Evolutionary conservation across 306 rosid genomes (phyloP), one percentile per base, ranked within the genome.

Genomic region (Vigna radiata): DNA sequence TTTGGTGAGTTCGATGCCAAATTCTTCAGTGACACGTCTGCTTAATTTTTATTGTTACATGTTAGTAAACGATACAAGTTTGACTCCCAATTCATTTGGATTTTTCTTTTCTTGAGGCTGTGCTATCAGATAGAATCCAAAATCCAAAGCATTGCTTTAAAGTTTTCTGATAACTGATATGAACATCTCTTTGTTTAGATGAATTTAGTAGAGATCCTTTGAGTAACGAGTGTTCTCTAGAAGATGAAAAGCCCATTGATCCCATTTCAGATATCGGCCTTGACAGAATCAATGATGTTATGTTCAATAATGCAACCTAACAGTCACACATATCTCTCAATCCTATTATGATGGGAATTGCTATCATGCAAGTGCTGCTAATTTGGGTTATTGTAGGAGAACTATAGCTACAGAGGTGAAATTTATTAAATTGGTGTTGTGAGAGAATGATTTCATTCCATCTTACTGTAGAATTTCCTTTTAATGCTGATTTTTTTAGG

Each of bases 141-240:
- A 68, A 29, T 13, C 53, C 29, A 48, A 61, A 68, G 29, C 70
- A 44, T 60, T 25, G 69, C 47, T 41, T 50, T 14, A 5, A 60
- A 61, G 53, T 75, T 78, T 75, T 69, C 47, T 41, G 31, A 7
- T 33, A 52, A 52, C 62, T 75, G 47, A 58, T 66, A 19, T 76
- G 0, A 6, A 17, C 15, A 56, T 84, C n/a, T 82, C 55, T 71
- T 70, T 72, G 71, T 56, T 70, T 88, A 92, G 97, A 95, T 86
- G 93, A 95, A 79, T 90, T 87, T 80, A 90, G 92, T 73, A 87
- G 87, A 75, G 97, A 92, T 54, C 91, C 98, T 65, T 77, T 81
- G 27, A 75, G 84, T 46, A 68, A 58, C 19, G 68, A 77, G 72
- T 21, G 19, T 58, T 81, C 77, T 4, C 25, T 18, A 41, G 88